Evolutionary conservation across 2,329 filamentous ascomycete genomes (phyloP).

Genomic region (Alternaria sp.): DNA sequence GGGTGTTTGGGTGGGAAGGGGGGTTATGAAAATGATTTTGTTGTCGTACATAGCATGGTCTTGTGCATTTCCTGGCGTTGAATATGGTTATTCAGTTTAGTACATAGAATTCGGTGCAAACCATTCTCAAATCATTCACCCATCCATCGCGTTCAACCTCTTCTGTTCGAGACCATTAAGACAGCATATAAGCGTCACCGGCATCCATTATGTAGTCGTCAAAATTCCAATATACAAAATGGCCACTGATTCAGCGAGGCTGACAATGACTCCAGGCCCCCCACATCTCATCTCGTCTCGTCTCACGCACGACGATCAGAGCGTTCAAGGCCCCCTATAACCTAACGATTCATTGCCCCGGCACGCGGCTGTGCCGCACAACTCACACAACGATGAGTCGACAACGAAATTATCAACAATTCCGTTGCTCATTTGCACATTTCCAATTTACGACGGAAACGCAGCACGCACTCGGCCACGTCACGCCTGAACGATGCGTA

Average conservation of each 20-base stretch:
- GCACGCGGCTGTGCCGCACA: not conserved
- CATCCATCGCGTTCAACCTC: not conserved
- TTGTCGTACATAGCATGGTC: not conserved
- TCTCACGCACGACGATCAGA: not conserved
- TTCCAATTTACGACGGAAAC: not conserved
- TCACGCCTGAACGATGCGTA: not conserved
- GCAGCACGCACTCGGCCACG: not conserved
- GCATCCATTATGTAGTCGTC: not conserved
- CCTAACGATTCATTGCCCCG: not conserved
- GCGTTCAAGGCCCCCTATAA: not conserved
- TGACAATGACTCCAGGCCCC: not conserved
- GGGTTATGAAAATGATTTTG: not conserved
- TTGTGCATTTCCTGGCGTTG: not conserved
- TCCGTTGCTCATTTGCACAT: not conserved
- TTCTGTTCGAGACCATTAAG: not conserved
- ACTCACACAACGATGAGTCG: not conserved
- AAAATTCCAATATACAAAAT: not conserved
- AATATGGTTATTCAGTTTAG: not conserved
- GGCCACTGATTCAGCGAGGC: not conserved
- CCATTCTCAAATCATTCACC: not conserved
- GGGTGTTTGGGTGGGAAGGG: not conserved
- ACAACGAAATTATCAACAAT: not conserved
- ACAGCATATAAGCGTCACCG: not conserved
- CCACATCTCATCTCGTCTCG: slow-evolving; percentile 1
- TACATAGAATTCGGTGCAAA: not conserved